A percentile compares a stretch with the other conserved stretches of the same genome.
These are phyloP conservation scores for Neurospora tetraspora DNA, from an alignment of 495 filamentous ascomycete genomes.

Conservation along the genomic window DNA sequence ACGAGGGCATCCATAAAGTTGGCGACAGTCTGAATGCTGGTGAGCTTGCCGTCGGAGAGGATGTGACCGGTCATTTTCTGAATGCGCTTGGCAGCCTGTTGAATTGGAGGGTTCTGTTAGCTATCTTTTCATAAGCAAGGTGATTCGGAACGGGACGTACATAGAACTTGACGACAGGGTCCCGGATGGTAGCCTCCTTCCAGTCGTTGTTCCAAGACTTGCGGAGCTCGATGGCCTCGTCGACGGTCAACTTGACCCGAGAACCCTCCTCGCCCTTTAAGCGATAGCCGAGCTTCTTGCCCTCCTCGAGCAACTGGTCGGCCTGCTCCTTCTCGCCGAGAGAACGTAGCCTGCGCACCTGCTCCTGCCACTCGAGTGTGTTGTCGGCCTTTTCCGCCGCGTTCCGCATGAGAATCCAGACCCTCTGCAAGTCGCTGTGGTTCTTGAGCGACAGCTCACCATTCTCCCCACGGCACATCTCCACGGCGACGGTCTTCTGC, in stretches of 20 bases:
- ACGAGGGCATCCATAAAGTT: slow-evolving; percentile 45
- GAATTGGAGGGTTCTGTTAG: neutral
- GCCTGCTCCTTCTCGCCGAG: slow-evolving; percentile 1
- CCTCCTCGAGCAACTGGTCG: neutral
- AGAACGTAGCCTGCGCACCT: neutral
- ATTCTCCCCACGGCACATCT: slow-evolving; percentile 8
- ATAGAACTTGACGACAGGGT: slow-evolving; percentile 60
- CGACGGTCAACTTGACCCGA: slow-evolving; percentile 5
- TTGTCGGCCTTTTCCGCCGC: neutral
- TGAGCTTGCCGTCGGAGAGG: slow-evolving; percentile 57
- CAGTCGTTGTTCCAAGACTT: slow-evolving; percentile 36
- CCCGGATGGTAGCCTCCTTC: slow-evolving; percentile 44
- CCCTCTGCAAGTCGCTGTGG: neutral
- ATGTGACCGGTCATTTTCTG: slow-evolving; percentile 66
- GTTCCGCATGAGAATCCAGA: slow-evolving; percentile 2
- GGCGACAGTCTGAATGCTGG: slow-evolving; percentile 40
- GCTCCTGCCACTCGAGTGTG: neutral
- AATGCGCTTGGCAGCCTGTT: slow-evolving; percentile 64
- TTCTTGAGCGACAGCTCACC: slow-evolving; percentile 18
- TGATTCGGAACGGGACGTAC: slow-evolving; percentile 21
- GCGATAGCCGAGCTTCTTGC: neutral
- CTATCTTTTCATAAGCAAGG: too few relatives aligned
- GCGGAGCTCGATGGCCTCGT: slow-evolving; percentile 19
- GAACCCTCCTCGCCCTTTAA: neutral
- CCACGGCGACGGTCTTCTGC: slow-evolving; percentile 7